Evolutionary conservation across 2,329 filamentous ascomycete genomes (phyloP).

Genomic region (Arthrobotrys iridis): DNA sequence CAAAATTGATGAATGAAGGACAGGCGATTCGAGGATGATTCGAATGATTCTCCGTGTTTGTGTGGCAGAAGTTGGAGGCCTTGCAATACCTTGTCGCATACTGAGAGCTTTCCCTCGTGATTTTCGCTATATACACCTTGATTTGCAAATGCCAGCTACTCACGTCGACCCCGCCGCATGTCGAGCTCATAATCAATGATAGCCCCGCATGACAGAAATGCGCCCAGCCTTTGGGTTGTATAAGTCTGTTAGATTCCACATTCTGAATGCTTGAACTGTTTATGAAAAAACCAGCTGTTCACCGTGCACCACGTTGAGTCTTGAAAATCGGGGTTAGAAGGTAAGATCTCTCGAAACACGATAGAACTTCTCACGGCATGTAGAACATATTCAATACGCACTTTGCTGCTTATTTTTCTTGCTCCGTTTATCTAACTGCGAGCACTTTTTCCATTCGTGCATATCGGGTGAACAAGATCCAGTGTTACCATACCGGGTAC

Average conservation of each 20-base stretch:
- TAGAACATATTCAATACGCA: neutral
- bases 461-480: neutral
- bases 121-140: neutral
- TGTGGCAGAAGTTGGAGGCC: too few relatives aligned
- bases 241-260: neutral
- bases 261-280: neutral
- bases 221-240: neutral
- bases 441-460: too few relatives aligned
- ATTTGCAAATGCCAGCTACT: neutral
- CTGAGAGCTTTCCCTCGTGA: too few relatives aligned
- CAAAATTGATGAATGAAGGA: too few relatives aligned
- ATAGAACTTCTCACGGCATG: neutral
- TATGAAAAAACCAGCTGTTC: neutral
- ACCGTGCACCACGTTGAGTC: constrained; percentile 5
- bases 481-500: constrained; percentile 19
- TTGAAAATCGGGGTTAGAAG: neutral
- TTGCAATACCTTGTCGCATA: too few relatives aligned
- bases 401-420: too few relatives aligned
- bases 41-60: too few relatives aligned
- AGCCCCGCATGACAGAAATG: neutral
- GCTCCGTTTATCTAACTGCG: neutral
- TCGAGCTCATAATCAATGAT: neutral
- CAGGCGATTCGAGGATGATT: neutral
- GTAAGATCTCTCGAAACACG: constrained; percentile 1
- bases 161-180: neutral